A percentile compares a stretch with the other conserved stretches of the same genome.
Evolutionary conservation across 192 early-diverging fungal genomes (phyloP).

Genomic region (Rhizoclosmatium globosum): DNA sequence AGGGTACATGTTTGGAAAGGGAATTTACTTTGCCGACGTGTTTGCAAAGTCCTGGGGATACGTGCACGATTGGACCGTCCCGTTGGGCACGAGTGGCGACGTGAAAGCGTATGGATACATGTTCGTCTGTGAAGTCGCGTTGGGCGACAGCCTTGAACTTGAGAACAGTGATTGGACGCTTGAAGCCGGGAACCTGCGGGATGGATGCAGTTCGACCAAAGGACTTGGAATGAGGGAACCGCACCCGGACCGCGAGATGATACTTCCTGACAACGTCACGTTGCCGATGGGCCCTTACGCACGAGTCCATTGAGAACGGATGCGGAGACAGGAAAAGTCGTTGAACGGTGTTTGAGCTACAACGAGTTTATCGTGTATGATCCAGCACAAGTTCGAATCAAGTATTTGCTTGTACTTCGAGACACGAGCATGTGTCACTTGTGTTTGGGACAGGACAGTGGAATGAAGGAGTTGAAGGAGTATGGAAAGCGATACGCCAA

Average conservation of each 20-base stretch:
- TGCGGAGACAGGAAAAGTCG: constrained; percentile 24
- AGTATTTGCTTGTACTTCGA: constrained; percentile 57
- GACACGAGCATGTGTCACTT: constrained; percentile 33
- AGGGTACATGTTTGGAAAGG: constrained; percentile 77
- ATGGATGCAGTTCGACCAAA: constrained; percentile 32
- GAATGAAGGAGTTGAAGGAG: constrained; percentile 13
- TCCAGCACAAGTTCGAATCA: constrained; percentile 71
- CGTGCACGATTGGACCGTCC: constrained; percentile 14
- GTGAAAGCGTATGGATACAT: constrained; percentile 48
- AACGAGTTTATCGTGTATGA: constrained; percentile 84
- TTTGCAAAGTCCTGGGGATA: constrained; percentile 70
- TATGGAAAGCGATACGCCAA: constrained; percentile 11
- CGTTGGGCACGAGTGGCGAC: not conserved
- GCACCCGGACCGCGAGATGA: constrained; percentile 40
- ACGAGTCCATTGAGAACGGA: not conserved
- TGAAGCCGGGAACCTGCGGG: constrained; percentile 30
- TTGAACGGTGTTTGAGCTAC: constrained; percentile 47
- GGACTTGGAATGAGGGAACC: constrained; percentile 40
- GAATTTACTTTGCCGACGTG: constrained; percentile 78
- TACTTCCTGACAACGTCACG: constrained; percentile 6
- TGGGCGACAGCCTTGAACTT: constrained; percentile 52
- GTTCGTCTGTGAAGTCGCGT: constrained; percentile 78
- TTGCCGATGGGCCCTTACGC: constrained; percentile 35
- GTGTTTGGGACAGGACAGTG: not conserved
- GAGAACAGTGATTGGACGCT: constrained; percentile 41